Conservation (phyloP, 1,284 basidiomycete species). For the Apiotrichum siamense region DNA sequence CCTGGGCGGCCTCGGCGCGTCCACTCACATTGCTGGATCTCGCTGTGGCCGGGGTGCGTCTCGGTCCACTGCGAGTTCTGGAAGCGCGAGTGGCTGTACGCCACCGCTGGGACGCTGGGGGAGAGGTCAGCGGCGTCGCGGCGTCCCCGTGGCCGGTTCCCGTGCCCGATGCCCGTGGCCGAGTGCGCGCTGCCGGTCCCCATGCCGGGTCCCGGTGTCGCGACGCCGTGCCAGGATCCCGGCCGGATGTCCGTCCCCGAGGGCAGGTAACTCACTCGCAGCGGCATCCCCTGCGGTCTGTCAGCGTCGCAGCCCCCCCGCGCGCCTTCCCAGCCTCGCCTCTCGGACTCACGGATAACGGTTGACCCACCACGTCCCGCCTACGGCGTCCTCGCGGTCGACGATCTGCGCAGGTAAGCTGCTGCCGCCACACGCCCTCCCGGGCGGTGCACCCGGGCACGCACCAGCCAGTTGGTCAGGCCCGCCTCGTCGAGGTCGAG, state of each 20-base stretch:
- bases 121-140: neutral
- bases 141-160: too few species aligned
- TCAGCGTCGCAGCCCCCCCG: too few species aligned
- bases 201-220: too few species aligned
- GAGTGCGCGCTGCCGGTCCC: too few species aligned
- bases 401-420: neutral
- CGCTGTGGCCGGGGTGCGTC: slow-evolving; percentile 13
- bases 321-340: too few species aligned
- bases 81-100: slow-evolving; percentile 15
- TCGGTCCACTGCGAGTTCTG: slow-evolving; percentile 15
- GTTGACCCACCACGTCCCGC: slow-evolving; percentile 17
- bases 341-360: slow-evolving; percentile 5
- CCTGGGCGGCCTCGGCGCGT: neutral
- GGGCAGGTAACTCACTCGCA: slow-evolving; percentile 15
- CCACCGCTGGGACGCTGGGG: slow-evolving; percentile 10
- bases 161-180: too few species aligned
- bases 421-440: too few species aligned
- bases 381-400: slow-evolving; percentile 12
- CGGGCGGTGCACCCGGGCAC: neutral
- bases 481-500: slow-evolving; percentile 12
- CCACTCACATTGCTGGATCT: slow-evolving; percentile 13
- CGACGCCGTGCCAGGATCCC: too few species aligned
- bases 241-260: too few species aligned
- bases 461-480: slow-evolving; percentile 15
- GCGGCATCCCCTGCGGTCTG: slow-evolving; percentile 5